Evolutionary conservation across 2,329 filamentous ascomycete genomes (phyloP).

Genomic region (Fusarium devonianum): DNA sequence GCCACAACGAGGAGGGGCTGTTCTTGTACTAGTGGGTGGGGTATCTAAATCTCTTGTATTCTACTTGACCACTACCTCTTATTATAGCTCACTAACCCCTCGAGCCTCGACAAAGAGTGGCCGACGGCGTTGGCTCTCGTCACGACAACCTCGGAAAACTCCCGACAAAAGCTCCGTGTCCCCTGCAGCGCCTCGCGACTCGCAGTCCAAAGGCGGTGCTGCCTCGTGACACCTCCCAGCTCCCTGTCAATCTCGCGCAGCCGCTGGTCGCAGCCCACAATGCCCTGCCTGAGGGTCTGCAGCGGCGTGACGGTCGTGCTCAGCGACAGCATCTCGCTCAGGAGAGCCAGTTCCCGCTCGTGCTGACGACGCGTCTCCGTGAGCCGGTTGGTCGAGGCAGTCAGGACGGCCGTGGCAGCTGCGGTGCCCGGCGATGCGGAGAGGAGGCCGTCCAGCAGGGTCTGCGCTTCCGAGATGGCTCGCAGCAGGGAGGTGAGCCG

Average conservation of each 20-base stretch:
- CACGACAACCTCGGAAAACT: too few relatives aligned
- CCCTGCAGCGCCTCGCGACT: neutral
- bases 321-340: neutral
- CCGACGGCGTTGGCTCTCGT: too few relatives aligned
- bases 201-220: neutral
- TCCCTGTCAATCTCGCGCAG: neutral
- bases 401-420: neutral
- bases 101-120: too few relatives aligned
- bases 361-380: neutral
- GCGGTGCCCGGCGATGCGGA: neutral
- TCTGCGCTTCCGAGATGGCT: neutral
- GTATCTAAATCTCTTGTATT: too few relatives aligned
- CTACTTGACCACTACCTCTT: too few relatives aligned
- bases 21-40: too few relatives aligned
- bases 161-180: too few relatives aligned
- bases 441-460: neutral
- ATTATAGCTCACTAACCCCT: too few relatives aligned
- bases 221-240: neutral
- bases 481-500: neutral
- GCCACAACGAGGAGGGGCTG: too few relatives aligned
- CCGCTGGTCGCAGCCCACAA: neutral
- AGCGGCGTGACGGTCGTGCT: neutral
- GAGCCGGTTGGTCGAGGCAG: neutral
- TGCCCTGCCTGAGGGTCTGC: neutral
- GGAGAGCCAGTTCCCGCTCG: neutral